Conservation (phyloP, 129 eudicot genomes). For the Lactuca sativa region DNA sequence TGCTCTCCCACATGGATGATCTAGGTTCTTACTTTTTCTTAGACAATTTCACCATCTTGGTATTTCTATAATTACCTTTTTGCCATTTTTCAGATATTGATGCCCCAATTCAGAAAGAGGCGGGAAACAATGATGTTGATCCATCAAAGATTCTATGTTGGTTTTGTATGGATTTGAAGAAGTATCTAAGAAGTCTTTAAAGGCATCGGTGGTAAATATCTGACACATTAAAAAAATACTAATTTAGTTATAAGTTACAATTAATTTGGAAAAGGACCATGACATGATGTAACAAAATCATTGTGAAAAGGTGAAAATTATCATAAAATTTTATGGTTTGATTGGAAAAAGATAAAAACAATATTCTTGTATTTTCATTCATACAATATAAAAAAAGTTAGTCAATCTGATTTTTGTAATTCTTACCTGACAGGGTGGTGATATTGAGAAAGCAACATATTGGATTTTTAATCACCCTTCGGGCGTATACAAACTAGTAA, state of each 20-base stretch:
- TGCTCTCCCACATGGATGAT: constrained; percentile 88
- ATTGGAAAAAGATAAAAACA: no score
- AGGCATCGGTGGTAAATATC: constrained; percentile 72
- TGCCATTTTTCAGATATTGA: constrained; percentile 57
- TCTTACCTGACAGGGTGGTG: constrained; percentile 57
- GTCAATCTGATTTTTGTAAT: neutral
- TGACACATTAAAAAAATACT: no score
- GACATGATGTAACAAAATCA: no score
- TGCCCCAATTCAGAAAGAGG: constrained; percentile 63
- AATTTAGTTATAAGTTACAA: no score
- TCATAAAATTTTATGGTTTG: no score
- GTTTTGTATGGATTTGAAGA: constrained; percentile 84
- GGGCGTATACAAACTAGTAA: no score
- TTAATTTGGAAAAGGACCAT: no score
- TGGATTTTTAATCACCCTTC: constrained; percentile 94
- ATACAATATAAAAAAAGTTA: no score
- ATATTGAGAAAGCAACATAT: constrained; percentile 87
- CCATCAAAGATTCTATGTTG: constrained; percentile 65
- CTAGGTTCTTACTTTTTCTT: constrained; percentile 50
- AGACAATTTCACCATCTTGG: neutral
- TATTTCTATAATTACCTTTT: neutral
- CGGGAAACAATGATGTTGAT: constrained; percentile 45
- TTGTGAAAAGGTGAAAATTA: no score
- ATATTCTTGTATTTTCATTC: no score
- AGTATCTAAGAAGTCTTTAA: constrained; percentile 77